Conservation (phyloP, 352 stramenopile genomes). For the Globisporangium paroecandrum region DNA sequence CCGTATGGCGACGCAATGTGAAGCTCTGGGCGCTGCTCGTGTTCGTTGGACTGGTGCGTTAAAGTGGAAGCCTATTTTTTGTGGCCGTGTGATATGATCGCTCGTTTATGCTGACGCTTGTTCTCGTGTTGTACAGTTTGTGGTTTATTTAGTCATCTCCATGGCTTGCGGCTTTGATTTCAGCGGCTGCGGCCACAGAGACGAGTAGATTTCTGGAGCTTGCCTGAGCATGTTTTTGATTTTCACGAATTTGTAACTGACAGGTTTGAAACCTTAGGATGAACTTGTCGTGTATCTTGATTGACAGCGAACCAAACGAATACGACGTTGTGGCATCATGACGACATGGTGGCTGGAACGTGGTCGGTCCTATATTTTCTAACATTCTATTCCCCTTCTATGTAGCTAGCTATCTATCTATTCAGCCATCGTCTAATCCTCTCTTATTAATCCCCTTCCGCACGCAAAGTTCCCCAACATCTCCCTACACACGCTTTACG, state of each 20-base stretch:
- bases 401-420: neutral
- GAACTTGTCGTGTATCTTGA: neutral
- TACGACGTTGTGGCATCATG: too few species aligned
- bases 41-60: constrained; percentile 55
- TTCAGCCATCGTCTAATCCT: neutral
- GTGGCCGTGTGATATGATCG: neutral
- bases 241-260: neutral
- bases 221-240: neutral
- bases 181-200: constrained; percentile 67
- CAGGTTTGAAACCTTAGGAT: neutral
- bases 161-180: constrained; percentile 88
- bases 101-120: neutral
- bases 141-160: constrained; percentile 84
- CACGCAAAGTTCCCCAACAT: neutral
- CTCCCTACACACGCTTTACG: constrained; percentile 14
- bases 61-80: neutral
- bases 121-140: constrained; percentile 33
- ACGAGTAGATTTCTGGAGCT: constrained; percentile 22
- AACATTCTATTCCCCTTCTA: constrained; percentile 6
- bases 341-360: neutral
- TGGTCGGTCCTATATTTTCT: neutral
- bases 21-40: constrained; percentile 85
- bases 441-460: too few species aligned
- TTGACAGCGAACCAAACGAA: neutral
- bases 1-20: constrained; percentile 87